These are phyloP conservation scores for Nymphaea colorata DNA, from an alignment of 164 flowering plant genomes.

Conservation along the genomic window DNA sequence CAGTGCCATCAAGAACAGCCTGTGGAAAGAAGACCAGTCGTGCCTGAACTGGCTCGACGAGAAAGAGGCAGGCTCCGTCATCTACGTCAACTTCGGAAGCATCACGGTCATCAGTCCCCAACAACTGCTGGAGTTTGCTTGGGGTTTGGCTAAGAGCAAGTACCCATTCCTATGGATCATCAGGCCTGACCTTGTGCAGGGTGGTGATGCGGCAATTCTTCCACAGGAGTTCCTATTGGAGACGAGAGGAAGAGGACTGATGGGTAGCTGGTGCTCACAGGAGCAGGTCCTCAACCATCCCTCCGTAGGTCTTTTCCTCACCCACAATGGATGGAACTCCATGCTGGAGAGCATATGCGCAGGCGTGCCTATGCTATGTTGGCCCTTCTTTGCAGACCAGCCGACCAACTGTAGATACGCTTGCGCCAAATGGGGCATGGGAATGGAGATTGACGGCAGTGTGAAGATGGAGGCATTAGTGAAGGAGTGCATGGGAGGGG, in stretches of 20 bases:
- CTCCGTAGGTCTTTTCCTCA: conserved; percentile 22
- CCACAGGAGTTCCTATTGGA: conserved; percentile 3
- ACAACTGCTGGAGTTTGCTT: conserved; percentile 27
- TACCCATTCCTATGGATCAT: conserved; percentile 38
- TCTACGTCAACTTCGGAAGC: conserved; percentile 34
- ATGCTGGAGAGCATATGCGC: conserved; percentile 12
- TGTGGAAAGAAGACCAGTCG: conserved; percentile 26
- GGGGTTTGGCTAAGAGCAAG: conserved; percentile 33
- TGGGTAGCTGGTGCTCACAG: conserved; percentile 26
- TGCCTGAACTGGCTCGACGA: conserved; percentile 28
- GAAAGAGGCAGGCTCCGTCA: conserved; percentile 14
- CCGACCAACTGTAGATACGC: conserved; percentile 12
- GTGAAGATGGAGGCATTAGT: conserved; percentile 16
- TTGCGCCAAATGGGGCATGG: conserved; percentile 17
- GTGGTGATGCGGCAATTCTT: conserved; percentile 20
- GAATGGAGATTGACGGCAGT: conserved; percentile 12
- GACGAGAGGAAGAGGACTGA: conserved; percentile 4
- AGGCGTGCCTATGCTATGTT: conserved; percentile 23
- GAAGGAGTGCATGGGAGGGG: conserved; percentile 20
- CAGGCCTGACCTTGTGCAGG: conserved; percentile 36
- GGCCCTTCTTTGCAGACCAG: conserved; percentile 26
- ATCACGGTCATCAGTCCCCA: conserved; percentile 17
- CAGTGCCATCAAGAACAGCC: background rate
- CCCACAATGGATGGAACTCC: conserved; percentile 34
- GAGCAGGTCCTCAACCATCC: conserved; percentile 25